Evolutionary conservation across 345 rosid genomes (phyloP).

Genomic region (Syzygium oleosum): DNA sequence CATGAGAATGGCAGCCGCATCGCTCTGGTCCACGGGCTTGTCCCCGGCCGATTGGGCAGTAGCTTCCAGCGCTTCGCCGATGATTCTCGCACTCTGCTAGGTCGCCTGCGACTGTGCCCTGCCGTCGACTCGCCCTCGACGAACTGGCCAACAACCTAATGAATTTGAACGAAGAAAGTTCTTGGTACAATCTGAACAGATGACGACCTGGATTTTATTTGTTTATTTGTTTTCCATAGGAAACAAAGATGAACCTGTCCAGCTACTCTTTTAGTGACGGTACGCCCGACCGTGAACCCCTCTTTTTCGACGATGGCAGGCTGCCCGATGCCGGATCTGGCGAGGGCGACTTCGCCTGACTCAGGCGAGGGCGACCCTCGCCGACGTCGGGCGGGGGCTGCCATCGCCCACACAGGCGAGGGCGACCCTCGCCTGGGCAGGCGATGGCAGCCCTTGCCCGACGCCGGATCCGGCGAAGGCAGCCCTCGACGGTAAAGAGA

Average conservation of each 20-base stretch:
- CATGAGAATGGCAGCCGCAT: conserved; percentile 13
- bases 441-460: too few species aligned
- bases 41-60: conserved; percentile 2
- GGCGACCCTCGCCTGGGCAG: too few species aligned
- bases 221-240: too few species aligned
- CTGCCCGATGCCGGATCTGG: too few species aligned
- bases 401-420: too few species aligned
- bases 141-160: conserved; percentile 14
- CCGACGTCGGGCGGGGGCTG: too few species aligned
- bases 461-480: too few species aligned
- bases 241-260: conserved; percentile 10
- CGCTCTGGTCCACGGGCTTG: conserved; percentile 12
- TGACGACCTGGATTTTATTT: not conserved
- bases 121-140: not conserved
- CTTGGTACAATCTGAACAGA: not conserved
- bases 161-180: not conserved
- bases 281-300: conserved; percentile 11
- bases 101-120: not conserved
- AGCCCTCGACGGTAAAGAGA: too few species aligned
- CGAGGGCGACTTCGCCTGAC: not conserved
- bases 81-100: not conserved
- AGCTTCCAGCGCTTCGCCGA: conserved; percentile 19
- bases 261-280: conserved; percentile 13
- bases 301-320: not conserved
- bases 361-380: conserved; percentile 10